A percentile compares a stretch with the other conserved stretches of the same genome.
phyloP scores from a whole-genome alignment of 164 flowering plant species.

The Magnolia sinica region DNA sequence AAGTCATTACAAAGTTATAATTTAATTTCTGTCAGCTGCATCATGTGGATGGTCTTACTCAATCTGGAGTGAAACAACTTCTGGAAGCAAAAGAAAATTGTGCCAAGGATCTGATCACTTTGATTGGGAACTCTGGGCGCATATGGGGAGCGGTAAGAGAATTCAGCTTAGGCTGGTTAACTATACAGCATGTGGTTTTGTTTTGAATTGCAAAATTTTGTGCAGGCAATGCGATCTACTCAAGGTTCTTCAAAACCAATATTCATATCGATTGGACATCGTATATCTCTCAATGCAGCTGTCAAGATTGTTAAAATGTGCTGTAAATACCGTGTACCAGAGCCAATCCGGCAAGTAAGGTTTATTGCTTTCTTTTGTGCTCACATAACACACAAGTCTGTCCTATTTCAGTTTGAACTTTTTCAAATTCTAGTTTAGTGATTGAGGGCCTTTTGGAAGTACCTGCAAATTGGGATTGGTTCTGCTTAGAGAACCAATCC shows the following conservation, averaged over 20 bases:
- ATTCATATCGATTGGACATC: constrained; percentile 71
- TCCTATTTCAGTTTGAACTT: background rate
- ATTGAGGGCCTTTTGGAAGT: background rate
- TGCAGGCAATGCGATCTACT: constrained; percentile 64
- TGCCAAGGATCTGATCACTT: constrained; percentile 34
- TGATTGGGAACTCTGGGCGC: constrained; percentile 61
- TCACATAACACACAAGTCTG: background rate
- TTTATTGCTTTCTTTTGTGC: background rate
- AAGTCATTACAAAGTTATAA: background rate
- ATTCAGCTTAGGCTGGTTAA: background rate
- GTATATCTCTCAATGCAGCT: constrained; percentile 68
- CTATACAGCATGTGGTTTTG: background rate
- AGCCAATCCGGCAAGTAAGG: constrained; percentile 72
- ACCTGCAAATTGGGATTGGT: background rate
- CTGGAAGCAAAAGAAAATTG: constrained; percentile 40
- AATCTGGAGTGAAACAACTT: constrained; percentile 46
- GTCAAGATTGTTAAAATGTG: constrained; percentile 46
- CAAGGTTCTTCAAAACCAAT: constrained; percentile 56
- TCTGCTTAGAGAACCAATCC: background rate
- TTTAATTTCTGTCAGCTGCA: constrained; percentile 51
- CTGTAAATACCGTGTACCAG: constrained; percentile 75
- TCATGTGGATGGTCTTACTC: constrained; percentile 81
- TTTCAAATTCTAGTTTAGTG: background rate
- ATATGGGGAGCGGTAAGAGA: constrained; percentile 71
- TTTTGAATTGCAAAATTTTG: background rate